These are phyloP conservation scores for Neofusicoccum parvum DNA, from an alignment of 2,329 filamentous ascomycete genomes.

Conservation along the genomic window DNA sequence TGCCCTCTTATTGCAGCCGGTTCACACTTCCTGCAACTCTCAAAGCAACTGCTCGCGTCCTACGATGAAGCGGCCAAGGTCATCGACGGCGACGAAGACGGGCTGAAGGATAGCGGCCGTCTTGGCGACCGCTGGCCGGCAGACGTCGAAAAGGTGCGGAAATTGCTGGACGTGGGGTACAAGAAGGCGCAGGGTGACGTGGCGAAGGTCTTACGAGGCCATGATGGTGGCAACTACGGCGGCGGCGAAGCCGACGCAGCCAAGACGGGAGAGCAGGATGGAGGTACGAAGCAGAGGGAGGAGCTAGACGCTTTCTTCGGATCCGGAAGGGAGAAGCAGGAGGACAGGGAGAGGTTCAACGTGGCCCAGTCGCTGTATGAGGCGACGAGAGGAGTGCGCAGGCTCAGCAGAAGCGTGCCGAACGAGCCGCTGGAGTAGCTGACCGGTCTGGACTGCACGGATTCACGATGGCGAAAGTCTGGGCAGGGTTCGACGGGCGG, in stretches of 20 bases:
- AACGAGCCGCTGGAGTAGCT: neutral
- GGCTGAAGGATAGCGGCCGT: neutral
- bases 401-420: constrained; percentile 37
- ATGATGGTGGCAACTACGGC: neutral
- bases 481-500: neutral
- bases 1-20: neutral
- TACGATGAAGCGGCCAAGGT: neutral
- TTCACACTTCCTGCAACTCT: neutral
- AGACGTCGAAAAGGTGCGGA: constrained; percentile 30
- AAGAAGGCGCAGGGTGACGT: constrained; percentile 33
- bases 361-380: constrained; percentile 28
- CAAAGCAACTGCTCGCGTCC: neutral
- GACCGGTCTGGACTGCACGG: neutral
- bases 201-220: constrained; percentile 30
- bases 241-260: neutral
- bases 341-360: constrained; percentile 7
- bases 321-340: constrained; percentile 20
- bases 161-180: constrained; percentile 30
- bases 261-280: neutral
- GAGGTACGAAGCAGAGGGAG: neutral
- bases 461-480: neutral
- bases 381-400: constrained; percentile 36
- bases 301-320: neutral
- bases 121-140: constrained; percentile 27
- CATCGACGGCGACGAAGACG: neutral